Evolutionary conservation across 805 yeast species (phyloP).

Genomic region (Kuraishia ogatae): DNA sequence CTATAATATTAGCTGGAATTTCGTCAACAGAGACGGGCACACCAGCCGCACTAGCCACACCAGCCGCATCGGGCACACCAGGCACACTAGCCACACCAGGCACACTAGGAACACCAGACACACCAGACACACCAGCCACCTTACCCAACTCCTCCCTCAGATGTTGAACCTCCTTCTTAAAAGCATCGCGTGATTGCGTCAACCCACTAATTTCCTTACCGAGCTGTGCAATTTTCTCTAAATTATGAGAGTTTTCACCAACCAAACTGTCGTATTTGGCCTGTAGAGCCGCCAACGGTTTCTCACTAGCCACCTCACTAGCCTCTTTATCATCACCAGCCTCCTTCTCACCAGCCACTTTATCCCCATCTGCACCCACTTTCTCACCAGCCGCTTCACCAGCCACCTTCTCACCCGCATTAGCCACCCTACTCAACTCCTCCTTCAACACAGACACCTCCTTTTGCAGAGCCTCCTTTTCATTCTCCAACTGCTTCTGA

Average conservation of each 20-base stretch:
- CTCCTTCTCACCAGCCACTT: background rate
- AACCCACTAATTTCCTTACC: slow-evolving; percentile 5
- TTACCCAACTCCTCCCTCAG: too few relatives aligned
- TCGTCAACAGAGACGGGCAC: background rate
- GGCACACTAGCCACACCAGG: background rate
- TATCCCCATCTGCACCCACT: background rate
- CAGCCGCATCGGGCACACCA: too few relatives aligned
- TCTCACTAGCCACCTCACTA: too few relatives aligned
- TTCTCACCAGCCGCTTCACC: background rate
- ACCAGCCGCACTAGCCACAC: background rate
- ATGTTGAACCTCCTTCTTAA: slow-evolving; percentile 14
- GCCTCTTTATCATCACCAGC: background rate
- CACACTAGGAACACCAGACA: background rate
- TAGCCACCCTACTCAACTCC: slow-evolving; percentile 3
- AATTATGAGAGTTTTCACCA: slow-evolving; percentile 1
- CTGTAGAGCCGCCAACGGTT: background rate
- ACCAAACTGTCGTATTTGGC: slow-evolving; percentile 4
- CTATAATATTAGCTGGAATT: background rate
- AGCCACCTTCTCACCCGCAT: background rate
- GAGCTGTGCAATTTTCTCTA: slow-evolving; percentile 8
- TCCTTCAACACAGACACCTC: slow-evolving; percentile 11
- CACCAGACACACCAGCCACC: too few relatives aligned
- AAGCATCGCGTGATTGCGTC: slow-evolving; percentile 2
- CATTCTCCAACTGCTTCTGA: background rate
- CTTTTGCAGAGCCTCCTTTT: background rate